These are phyloP conservation scores for Lumnitzera racemosa DNA, from an alignment of 345 rosid genomes.

Conservation along the genomic window DNA sequence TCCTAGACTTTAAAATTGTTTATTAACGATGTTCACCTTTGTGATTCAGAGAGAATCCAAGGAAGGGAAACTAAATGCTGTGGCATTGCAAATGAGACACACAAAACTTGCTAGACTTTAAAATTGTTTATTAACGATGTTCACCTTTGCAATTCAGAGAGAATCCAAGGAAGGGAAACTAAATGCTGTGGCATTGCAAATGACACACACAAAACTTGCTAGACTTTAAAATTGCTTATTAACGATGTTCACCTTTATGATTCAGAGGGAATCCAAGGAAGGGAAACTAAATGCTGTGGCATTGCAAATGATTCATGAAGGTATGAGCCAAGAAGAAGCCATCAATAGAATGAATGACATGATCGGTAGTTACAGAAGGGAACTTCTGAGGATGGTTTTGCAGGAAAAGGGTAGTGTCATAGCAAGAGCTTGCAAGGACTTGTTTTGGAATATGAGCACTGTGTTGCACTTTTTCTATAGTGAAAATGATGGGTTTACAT, in stretches of 20 bases:
- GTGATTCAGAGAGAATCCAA: constrained; percentile 53
- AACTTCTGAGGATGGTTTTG: constrained; percentile 45
- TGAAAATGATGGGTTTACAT: constrained; percentile 73
- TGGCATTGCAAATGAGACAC: constrained; percentile 52
- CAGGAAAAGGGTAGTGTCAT: constrained; percentile 40
- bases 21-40: neutral
- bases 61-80: constrained; percentile 69
- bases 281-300: constrained; percentile 73
- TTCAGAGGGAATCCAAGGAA: constrained; percentile 62
- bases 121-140: too few relatives aligned
- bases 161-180: constrained; percentile 66
- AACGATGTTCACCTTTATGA: neutral
- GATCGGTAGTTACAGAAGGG: constrained; percentile 29
- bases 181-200: constrained; percentile 53
- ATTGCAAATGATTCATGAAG: constrained; percentile 38
- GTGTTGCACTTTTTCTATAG: constrained; percentile 62
- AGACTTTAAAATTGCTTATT: neutral
- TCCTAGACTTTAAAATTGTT: neutral
- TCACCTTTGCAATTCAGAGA: constrained; percentile 37
- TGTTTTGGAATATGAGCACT: constrained; percentile 71
- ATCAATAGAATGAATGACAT: constrained; percentile 20
- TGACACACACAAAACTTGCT: constrained; percentile 7
- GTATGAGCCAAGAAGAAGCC: constrained; percentile 33
- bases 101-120: too few relatives aligned
- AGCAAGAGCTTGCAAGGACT: constrained; percentile 68